Conservation (phyloP, 805 yeast species). For the Candida glaebosa region DNA sequence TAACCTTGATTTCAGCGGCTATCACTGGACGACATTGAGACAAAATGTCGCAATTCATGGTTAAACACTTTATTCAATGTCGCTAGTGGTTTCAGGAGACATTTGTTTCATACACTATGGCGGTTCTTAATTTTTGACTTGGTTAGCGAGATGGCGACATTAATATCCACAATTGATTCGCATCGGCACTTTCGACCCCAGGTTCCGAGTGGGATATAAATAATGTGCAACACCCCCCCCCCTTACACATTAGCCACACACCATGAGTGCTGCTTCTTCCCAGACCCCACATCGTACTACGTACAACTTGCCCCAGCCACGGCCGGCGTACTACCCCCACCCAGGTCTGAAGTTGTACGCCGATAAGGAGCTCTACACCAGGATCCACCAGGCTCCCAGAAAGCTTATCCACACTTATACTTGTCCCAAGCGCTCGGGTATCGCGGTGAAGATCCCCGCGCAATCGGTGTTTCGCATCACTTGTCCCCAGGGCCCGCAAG, state of each 20-base stretch:
- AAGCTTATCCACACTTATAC: constrained; percentile 39
- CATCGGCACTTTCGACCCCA: too few species aligned
- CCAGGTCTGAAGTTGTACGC: constrained; percentile 52
- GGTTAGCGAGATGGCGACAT: too few species aligned
- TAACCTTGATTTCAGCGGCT: background rate
- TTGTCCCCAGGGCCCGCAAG: constrained; percentile 70
- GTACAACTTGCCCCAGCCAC: constrained; percentile 41
- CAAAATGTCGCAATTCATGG: too few species aligned
- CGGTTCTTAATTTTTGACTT: too few species aligned
- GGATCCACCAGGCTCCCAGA: constrained; percentile 43
- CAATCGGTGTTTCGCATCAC: constrained; percentile 56
- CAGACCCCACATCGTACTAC: constrained; percentile 32
- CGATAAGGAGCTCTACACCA: constrained; percentile 43
- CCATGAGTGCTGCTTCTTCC: constrained; percentile 17
- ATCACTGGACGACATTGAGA: too few species aligned
- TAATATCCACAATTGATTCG: too few species aligned
- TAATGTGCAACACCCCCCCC: too few species aligned
- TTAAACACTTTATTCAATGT: too few species aligned
- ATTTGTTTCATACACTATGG: too few species aligned
- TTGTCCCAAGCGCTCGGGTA: constrained; percentile 55
- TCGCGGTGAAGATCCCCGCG: constrained; percentile 62
- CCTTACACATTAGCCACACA: background rate
- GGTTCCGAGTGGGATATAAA: too few species aligned
- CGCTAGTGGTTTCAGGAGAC: too few species aligned
- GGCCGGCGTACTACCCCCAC: constrained; percentile 56